These are phyloP conservation scores for Paecilomyces sp. DNA, from an alignment of 2,329 filamentous ascomycete genomes.

Conservation along the genomic window DNA sequence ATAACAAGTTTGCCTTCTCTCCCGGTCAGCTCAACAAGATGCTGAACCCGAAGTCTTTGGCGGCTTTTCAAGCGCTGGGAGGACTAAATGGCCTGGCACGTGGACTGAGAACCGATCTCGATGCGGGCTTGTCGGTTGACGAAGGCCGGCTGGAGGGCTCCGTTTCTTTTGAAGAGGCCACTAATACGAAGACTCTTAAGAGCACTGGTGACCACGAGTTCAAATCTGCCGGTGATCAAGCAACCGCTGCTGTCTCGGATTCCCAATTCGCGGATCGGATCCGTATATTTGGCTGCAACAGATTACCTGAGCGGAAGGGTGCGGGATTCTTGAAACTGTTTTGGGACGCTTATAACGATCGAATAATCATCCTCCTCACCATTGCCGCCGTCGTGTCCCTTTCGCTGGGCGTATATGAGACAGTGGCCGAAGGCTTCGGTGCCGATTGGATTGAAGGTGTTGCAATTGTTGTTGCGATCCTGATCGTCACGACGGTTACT, in stretches of 20 bases:
- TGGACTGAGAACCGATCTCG: conserved; percentile 66
- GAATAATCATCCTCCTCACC: conserved; percentile 63
- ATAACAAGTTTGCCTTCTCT: conserved; percentile 80
- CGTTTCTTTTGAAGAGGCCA: conserved; percentile 67
- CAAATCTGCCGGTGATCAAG: background rate
- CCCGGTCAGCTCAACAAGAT: conserved; percentile 9
- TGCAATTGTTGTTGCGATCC: conserved; percentile 58
- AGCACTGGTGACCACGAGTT: conserved; percentile 4
- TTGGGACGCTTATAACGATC: conserved; percentile 68
- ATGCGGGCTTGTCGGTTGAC: conserved; percentile 67
- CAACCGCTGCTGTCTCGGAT: conserved; percentile 8
- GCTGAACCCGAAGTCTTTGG: conserved; percentile 75
- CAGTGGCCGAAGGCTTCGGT: conserved; percentile 42
- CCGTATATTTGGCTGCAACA: conserved; percentile 54
- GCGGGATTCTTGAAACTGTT: conserved; percentile 54
- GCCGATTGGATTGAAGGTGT: conserved; percentile 64
- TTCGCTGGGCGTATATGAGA: conserved; percentile 63
- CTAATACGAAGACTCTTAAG: conserved; percentile 18
- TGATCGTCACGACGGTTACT: conserved; percentile 58
- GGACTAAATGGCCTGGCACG: conserved; percentile 71
- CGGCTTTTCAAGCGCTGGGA: conserved; percentile 73
- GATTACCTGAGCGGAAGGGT: conserved; percentile 56
- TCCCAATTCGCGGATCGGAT: conserved; percentile 49
- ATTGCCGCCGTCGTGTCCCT: conserved; percentile 62
- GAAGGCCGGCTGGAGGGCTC: conserved; percentile 59